Evolutionary conservation across 164 flowering plant species (phyloP), one percentile per base, ranked within the genome.

Genomic region (Taxillus chinensis): DNA sequence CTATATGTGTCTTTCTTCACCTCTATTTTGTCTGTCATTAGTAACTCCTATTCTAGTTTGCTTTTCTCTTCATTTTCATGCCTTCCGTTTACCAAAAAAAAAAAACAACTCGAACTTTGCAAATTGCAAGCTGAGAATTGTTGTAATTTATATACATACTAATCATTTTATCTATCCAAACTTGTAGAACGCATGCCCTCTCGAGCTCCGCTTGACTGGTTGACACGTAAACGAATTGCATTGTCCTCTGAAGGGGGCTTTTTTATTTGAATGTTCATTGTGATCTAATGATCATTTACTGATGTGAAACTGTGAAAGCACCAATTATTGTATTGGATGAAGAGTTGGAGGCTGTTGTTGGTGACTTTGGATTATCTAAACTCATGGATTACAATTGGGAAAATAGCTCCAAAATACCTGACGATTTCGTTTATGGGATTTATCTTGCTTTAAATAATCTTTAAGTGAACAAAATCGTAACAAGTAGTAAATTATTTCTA

Each of bases 311-410:
- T 27, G 27, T 62, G 39, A 90, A 90, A 79, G 97, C 97, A 69
- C 95, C 97, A 53, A 90, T 88, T 56, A 90, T 90, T 71, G 77
- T 90, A 75, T 74, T 90, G 70, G 95, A 90, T 67, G 95, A 90
- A 75, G 97, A 90, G 65, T 90, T 86, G 76, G 97, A 90, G 78
- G 97, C 97, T 49, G 91, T 90, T 68, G 97, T 90, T 68, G 97
- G 97, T 17, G 97, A 90, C 71, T 90, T 90, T 74, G 97, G 97
- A 61, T 74, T 90, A 75, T 96, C 97, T 14, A 90, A 86, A 67
- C 88, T 90, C 45, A 90, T 90, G 97, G 96, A 88, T 69, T 88
- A 90, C 79, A 37, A 87, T 90, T 65, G 97, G 97, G n/a, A 95
- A 87, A 62, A 90, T 90, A 59, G 97, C 97, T 55, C 97, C 97